Percentiles rank a stretch among this genome's conserved stretches.
phyloP scores from a whole-genome alignment of 2,329 filamentous ascomycete genomes.

The Trichophyton equinum region DNA sequence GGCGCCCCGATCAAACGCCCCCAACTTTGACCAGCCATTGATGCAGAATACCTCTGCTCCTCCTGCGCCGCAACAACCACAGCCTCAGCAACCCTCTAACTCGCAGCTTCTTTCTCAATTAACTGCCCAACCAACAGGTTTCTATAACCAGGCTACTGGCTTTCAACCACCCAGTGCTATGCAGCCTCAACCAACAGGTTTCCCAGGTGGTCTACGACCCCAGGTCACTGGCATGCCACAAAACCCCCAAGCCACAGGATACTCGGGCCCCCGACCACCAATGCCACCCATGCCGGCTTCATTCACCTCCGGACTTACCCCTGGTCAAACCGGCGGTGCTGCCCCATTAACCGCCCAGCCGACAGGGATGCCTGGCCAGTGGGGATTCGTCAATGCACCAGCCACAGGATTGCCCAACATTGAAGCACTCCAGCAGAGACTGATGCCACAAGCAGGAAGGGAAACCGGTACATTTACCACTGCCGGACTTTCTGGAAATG shows the following conservation, averaged over 20 bases:
- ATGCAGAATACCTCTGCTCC: conserved; percentile 37
- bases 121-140: conserved; percentile 41
- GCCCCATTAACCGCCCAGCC: conserved; percentile 75
- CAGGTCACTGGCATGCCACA: conserved; percentile 60
- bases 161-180: conserved; percentile 43
- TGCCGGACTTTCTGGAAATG: conserved; percentile 78
- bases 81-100: conserved; percentile 60
- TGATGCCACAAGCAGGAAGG: conserved; percentile 94
- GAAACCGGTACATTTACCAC: conserved; percentile 70
- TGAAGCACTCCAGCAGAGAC: conserved; percentile 76
- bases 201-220: conserved; percentile 42
- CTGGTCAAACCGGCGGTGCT: conserved; percentile 57
- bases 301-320: conserved; percentile 50
- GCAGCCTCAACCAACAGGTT: conserved; percentile 31
- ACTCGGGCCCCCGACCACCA: conserved; percentile 64
- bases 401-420: conserved; percentile 84
- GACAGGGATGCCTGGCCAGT: conserved; percentile 84
- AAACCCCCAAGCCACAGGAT: conserved; percentile 65
- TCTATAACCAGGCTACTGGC: conserved; percentile 52
- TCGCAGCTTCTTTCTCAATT: conserved; percentile 46
- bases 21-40: conserved; percentile 53
- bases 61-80: conserved; percentile 51
- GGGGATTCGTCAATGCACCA: conserved; percentile 95
- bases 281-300: conserved; percentile 71
- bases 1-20: conserved; percentile 51